These are phyloP conservation scores for Cladosporium sp. DNA, from an alignment of 2,329 filamentous ascomycete species.

Conservation along the genomic window DNA sequence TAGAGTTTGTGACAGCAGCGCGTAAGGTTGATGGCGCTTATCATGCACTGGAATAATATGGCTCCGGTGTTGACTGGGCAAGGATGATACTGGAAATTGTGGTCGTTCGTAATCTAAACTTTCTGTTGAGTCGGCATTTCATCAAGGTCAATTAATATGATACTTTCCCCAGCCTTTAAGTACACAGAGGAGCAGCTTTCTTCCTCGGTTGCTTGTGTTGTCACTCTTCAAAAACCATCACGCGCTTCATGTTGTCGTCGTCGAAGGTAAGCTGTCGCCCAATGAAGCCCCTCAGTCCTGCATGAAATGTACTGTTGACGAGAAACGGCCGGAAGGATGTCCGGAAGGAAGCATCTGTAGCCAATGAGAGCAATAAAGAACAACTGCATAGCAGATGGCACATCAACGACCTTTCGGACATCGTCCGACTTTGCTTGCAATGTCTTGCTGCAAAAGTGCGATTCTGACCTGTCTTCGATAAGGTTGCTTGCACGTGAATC, in stretches of 20 bases:
- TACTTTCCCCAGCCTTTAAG: background rate
- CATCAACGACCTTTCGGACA: background rate
- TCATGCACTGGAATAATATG: no score
- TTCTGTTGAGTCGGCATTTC: no score
- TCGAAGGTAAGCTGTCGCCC: background rate
- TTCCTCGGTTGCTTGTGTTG: background rate
- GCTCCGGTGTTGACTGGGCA: no score
- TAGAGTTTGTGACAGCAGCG: no score
- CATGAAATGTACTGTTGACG: conserved; percentile 5
- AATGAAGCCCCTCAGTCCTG: background rate
- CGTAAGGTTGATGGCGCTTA: no score
- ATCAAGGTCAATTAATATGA: background rate
- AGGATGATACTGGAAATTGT: no score
- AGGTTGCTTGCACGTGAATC: background rate
- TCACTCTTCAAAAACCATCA: background rate
- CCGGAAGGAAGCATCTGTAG: background rate
- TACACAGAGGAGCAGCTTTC: background rate
- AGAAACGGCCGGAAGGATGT: background rate
- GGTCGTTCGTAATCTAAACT: no score
- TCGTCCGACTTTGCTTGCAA: background rate
- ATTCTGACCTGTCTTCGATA: background rate
- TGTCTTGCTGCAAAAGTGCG: background rate
- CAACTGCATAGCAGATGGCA: background rate
- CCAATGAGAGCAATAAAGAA: background rate
- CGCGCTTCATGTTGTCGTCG: background rate